Conservation (phyloP, 2,329 filamentous ascomycete genomes). For the Hypoxylon sp. region DNA sequence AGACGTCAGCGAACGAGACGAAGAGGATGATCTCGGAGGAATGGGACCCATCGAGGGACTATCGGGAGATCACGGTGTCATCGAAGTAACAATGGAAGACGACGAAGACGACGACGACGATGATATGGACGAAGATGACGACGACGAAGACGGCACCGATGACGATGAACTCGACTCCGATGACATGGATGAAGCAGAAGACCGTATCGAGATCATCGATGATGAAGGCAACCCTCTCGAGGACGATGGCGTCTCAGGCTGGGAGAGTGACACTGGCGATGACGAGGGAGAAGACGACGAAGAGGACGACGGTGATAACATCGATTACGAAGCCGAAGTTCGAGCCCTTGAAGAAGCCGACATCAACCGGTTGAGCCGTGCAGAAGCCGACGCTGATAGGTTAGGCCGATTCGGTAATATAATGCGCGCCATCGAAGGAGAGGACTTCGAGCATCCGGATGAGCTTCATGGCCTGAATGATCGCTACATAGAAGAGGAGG, state of each 20-base stretch:
- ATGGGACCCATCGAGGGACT: constrained; percentile 87
- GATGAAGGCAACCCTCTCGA: constrained; percentile 67
- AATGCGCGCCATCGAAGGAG: constrained; percentile 63
- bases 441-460: constrained; percentile 62
- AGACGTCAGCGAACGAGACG: constrained; percentile 87
- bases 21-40: constrained; percentile 75
- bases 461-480: constrained; percentile 61
- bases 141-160: constrained; percentile 69
- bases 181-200: constrained; percentile 62
- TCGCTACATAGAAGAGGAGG: constrained; percentile 61
- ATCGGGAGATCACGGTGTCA: constrained; percentile 67
- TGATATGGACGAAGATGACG: constrained; percentile 67
- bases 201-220: constrained; percentile 67
- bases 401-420: constrained; percentile 59
- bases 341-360: constrained; percentile 64
- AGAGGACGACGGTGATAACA: constrained; percentile 61
- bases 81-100: constrained; percentile 82
- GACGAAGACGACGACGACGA: constrained; percentile 71
- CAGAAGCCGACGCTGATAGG: constrained; percentile 50
- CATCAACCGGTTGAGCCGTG: constrained; percentile 57
- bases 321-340: constrained; percentile 61
- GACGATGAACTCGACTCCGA: constrained; percentile 69
- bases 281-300: constrained; percentile 61
- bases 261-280: constrained; percentile 68
- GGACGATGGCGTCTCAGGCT: constrained; percentile 66